Evolutionary conservation across 1,284 basidiomycete species (phyloP).

Genomic region (Ceratobasidium sp.): DNA sequence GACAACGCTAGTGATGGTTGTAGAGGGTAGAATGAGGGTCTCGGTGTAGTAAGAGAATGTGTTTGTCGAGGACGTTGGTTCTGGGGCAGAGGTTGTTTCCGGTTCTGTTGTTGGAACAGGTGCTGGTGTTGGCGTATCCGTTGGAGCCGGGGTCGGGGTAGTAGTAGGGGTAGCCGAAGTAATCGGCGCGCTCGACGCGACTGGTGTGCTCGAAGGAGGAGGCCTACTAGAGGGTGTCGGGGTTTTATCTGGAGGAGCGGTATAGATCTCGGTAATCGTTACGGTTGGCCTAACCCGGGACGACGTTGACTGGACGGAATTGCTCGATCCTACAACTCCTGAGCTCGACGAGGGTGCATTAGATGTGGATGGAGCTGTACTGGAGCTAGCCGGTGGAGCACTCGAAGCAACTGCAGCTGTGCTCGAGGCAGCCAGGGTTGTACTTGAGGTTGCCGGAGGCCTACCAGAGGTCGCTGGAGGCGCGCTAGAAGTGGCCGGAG

Average conservation of each 20-base stretch:
- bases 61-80: conserved; percentile 4
- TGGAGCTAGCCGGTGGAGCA: neutral
- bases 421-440: neutral
- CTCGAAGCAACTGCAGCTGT: neutral
- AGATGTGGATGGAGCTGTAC: neutral
- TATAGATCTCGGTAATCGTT: conserved; percentile 41
- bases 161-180: neutral
- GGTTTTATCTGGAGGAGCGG: conserved; percentile 22
- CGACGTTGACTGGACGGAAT: neutral
- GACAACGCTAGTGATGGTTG: conserved; percentile 7
- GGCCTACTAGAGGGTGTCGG: neutral
- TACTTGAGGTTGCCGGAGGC: neutral
- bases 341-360: neutral
- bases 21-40: conserved; percentile 30
- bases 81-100: neutral
- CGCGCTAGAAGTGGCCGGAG: neutral
- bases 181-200: neutral
- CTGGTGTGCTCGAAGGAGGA: neutral
- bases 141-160: conserved; percentile 6
- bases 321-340: neutral
- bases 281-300: conserved; percentile 20
- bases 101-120: neutral
- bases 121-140: neutral
- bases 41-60: conserved; percentile 37
- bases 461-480: neutral